These are phyloP conservation scores for Cokeromyces recurvatus DNA, from an alignment of 371 early-diverging fungal genomes.

Conservation along the genomic window DNA sequence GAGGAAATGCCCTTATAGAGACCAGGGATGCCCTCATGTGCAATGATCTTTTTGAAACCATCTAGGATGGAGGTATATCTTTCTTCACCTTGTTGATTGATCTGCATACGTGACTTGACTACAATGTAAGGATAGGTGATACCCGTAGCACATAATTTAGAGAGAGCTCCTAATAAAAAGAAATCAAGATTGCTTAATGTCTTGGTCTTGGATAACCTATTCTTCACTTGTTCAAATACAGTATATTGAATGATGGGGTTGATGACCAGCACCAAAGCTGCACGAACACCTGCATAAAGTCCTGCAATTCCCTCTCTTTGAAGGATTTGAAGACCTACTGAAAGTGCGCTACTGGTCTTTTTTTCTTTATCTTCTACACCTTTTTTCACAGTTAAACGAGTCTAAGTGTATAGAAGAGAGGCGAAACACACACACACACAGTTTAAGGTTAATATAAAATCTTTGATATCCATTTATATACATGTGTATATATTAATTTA, in stretches of 20 bases:
- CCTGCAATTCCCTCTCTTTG: constrained; percentile 81
- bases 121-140: constrained; percentile 98
- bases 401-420: constrained; percentile 42
- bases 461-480: too few relatives aligned
- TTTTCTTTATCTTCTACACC: constrained; percentile 36
- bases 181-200: constrained; percentile 80
- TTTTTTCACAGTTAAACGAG: constrained; percentile 63
- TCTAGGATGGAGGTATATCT: constrained; percentile 81
- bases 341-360: constrained; percentile 40
- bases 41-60: constrained; percentile 88
- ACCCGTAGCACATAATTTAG: constrained; percentile 90
- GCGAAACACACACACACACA: too few relatives aligned
- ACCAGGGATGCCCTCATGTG: constrained; percentile 75
- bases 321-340: constrained; percentile 65
- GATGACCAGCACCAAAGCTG: constrained; percentile 93
- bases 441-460: not conserved
- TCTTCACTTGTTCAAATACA: constrained; percentile 91
- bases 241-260: constrained; percentile 98
- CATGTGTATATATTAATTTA: constrained; percentile 28
- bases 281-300: constrained; percentile 86
- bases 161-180: constrained; percentile 91
- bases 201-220: constrained; percentile 48
- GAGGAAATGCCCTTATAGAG: constrained; percentile 90
- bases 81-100: constrained; percentile 72
- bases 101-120: constrained; percentile 95